Evolutionary conservation across 2,329 filamentous ascomycete species (phyloP).

Genomic region (Venturia oleaginea): DNA sequence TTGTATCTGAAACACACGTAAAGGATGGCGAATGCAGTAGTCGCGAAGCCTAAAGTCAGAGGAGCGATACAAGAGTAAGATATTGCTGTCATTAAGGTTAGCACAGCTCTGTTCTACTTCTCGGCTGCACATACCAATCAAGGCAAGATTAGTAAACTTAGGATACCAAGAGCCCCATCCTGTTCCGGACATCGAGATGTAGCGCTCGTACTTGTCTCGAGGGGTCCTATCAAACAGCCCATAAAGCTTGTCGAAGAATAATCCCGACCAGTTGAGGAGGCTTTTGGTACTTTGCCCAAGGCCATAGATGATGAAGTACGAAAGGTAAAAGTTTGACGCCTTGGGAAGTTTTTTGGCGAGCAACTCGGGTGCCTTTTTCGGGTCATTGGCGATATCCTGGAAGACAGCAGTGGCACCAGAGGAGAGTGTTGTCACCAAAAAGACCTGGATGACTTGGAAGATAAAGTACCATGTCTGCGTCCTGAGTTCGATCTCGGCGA

Average conservation of each 20-base stretch:
- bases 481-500: conserved; percentile 73
- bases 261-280: conserved; percentile 64
- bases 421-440: conserved; percentile 74
- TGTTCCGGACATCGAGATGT: conserved; percentile 25
- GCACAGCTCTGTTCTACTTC: neutral
- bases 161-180: conserved; percentile 34
- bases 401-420: conserved; percentile 69
- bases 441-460: conserved; percentile 87
- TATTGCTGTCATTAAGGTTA: conserved; percentile 11
- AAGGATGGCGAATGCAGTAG: conserved; percentile 10
- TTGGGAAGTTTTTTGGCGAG: conserved; percentile 68
- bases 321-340: conserved; percentile 89
- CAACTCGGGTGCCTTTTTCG: conserved; percentile 51
- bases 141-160: conserved; percentile 31
- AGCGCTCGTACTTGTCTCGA: conserved; percentile 30
- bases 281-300: conserved; percentile 67
- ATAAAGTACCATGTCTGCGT: conserved; percentile 88
- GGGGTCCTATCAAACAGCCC: conserved; percentile 69
- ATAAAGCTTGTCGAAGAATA: conserved; percentile 61
- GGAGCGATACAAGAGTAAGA: conserved; percentile 17
- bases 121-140: conserved; percentile 35
- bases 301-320: conserved; percentile 90
- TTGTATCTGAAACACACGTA: conserved; percentile 16
- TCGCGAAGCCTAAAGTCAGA: conserved; percentile 15
- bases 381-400: conserved; percentile 53